Evolutionary conservation across 768 basidiomycete genomes (phyloP).

Genomic region (Boletales sp.): DNA sequence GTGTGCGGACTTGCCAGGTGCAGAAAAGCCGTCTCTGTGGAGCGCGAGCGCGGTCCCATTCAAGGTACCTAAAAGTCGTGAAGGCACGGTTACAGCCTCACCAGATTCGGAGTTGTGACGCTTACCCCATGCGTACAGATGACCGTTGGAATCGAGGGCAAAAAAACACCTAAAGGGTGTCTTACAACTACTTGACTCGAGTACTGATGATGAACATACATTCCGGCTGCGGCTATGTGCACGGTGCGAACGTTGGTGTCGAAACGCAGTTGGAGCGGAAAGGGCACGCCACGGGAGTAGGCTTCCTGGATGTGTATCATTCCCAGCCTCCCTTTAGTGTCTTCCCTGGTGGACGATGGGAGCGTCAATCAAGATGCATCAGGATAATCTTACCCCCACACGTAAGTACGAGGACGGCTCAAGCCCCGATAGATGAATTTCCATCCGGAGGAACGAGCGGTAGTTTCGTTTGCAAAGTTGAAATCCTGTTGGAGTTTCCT

Average conservation of each 20-base stretch:
- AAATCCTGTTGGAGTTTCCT: slow-evolving; percentile 64
- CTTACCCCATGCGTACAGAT: slow-evolving; percentile 78
- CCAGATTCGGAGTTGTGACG: neutral
- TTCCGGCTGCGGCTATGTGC: slow-evolving; percentile 75
- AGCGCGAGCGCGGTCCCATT: slow-evolving; percentile 43
- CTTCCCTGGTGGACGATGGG: slow-evolving; percentile 42
- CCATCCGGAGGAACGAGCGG: slow-evolving; percentile 76
- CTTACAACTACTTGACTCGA: slow-evolving; percentile 1
- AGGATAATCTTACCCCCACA: slow-evolving; percentile 54
- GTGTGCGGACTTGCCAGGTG: slow-evolving; percentile 44
- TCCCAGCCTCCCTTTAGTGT: slow-evolving; percentile 63
- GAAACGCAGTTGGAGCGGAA: slow-evolving; percentile 60
- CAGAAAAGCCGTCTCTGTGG: slow-evolving; percentile 53
- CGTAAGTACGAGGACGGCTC: slow-evolving; percentile 46
- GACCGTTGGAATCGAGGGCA: slow-evolving; percentile 73
- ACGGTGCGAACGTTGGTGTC: slow-evolving; percentile 59
- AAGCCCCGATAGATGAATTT: slow-evolving; percentile 76
- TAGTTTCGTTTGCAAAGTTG: slow-evolving; percentile 70
- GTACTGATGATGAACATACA: slow-evolving; percentile 43
- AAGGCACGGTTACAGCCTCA: neutral
- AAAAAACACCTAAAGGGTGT: slow-evolving; percentile 71
- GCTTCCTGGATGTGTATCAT: slow-evolving; percentile 35
- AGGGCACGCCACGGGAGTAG: slow-evolving; percentile 45
- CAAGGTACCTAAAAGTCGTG: slow-evolving; percentile 56
- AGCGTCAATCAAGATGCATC: neutral